Conservation (phyloP, 176 grass and related monocot genomes). For the Chrysopogon serrulatus region DNA sequence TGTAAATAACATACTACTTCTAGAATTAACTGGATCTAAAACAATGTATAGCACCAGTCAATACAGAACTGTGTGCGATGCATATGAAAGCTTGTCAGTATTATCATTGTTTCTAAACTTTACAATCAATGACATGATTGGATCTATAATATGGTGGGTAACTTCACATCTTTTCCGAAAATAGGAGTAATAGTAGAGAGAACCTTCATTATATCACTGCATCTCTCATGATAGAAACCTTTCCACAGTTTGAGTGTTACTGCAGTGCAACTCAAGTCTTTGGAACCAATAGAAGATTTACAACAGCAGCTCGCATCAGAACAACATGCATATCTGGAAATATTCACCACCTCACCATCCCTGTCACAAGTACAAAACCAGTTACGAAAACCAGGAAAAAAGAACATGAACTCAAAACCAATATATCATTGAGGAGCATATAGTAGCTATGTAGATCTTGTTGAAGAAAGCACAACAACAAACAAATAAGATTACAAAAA, state of each 20-base stretch:
- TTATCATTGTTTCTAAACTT: not conserved
- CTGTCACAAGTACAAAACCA: slow-evolving; percentile 24
- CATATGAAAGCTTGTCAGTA: not conserved
- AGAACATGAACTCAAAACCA: not conserved
- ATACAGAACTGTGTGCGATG: not conserved
- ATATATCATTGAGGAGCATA: not conserved
- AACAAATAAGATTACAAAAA: not conserved
- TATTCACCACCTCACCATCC: slow-evolving; percentile 59
- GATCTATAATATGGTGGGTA: not conserved
- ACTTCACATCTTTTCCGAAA: slow-evolving; percentile 2
- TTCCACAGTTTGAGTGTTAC: slow-evolving; percentile 63
- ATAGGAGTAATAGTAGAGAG: not conserved
- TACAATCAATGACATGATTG: not conserved
- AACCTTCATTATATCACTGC: slow-evolving; percentile 74
- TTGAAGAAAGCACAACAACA: not conserved
- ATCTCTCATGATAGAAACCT: slow-evolving; percentile 87
- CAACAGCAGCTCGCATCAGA: slow-evolving; percentile 62
- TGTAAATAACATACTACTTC: not conserved
- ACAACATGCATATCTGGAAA: slow-evolving; percentile 62
- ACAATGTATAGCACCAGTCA: not conserved
- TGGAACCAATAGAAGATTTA: slow-evolving; percentile 43
- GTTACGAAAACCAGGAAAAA: slow-evolving; percentile 10
- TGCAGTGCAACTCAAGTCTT: slow-evolving; percentile 31
- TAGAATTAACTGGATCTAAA: slow-evolving; percentile 10
- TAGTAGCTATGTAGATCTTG: not conserved